Base-by-base conservation (phyloP, 2,329 filamentous ascomycete genomes). In the Alternaria dauci region DNA sequence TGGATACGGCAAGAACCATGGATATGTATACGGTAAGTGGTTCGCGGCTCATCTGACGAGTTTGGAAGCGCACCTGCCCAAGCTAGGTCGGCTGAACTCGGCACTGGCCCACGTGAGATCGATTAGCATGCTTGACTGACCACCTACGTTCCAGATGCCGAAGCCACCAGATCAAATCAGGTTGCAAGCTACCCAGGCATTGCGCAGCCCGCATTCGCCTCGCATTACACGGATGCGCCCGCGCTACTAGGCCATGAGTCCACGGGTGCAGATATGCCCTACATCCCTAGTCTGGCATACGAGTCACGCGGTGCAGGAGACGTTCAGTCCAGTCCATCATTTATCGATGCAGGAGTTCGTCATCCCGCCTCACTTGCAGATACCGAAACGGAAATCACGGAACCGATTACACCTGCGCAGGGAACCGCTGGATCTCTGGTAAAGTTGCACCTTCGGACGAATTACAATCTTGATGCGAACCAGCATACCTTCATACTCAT, bases 1-100 rank as follows among this genome's bases (percentile, higher is more conserved):
- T 79, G 89, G 89, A 81, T 94, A 93, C 85, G 84, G 86, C 75
- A 96, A 96, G 81, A 81, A 88, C 60, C 88, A 91, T 79, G 85
- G 90, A 79, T 90, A 90, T 79, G 87, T 94, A 83, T 91, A 94
- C 81, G 91, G 93, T 96, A 84, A 83, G 92, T 89, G 60, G 62
- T 62, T 48, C 68, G 70, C 63, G 65, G 78, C 80, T 69, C 83
- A 82, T 75, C 68, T 78, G 76, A 79, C 73, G 67, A 67, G 63
- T 63, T 58, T 59, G 53, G 54, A 68, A 67, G 69, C 70, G 66
- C 76, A 76, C 71, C 75, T 76, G 75, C 72, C 73, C 75, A 63
- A 68, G 58, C 67, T 67, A 72, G 71, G 67, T 77, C 75, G 73
- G 73, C 72, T 72, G 72, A 63, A 68, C 72, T 71, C 73, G 70